Evolutionary conservation across 306 rosid genomes (phyloP).

Genomic region (Cyclanthera cordifolia): DNA sequence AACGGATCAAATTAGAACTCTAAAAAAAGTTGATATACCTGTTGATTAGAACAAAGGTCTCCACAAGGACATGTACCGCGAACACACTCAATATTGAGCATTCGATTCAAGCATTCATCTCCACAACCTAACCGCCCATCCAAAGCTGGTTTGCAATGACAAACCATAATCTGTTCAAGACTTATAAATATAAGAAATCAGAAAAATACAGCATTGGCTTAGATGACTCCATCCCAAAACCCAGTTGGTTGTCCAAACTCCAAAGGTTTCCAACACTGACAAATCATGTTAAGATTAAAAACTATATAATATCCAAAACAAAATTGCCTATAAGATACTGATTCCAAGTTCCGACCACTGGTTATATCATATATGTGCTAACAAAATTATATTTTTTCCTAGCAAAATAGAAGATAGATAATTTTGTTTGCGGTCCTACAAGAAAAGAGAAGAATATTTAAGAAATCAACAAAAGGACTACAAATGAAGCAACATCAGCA

Average conservation of each 20-base stretch:
- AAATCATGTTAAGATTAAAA: not conserved
- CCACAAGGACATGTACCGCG: constrained; percentile 92
- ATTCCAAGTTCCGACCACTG: not conserved
- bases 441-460: not conserved
- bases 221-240: not conserved
- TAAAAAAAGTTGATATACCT: constrained; percentile 42
- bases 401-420: not conserved
- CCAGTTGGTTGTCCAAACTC: not conserved
- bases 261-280: not conserved
- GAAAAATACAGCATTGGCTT: not conserved
- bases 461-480: not conserved
- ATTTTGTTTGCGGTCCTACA: not conserved
- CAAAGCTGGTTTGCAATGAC: constrained; percentile 62
- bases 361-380: not conserved
- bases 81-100: constrained; percentile 85
- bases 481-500: not conserved
- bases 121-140: constrained; percentile 69
- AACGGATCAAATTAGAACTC: constrained; percentile 7
- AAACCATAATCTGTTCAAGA: constrained; percentile 77
- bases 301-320: not conserved
- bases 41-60: constrained; percentile 83
- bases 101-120: constrained; percentile 88
- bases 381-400: not conserved
- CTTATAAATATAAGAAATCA: constrained; percentile 15
- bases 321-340: not conserved